Conservation (phyloP, 2,329 filamentous ascomycete genomes). For the Dryadomyces sulphureus region DNA sequence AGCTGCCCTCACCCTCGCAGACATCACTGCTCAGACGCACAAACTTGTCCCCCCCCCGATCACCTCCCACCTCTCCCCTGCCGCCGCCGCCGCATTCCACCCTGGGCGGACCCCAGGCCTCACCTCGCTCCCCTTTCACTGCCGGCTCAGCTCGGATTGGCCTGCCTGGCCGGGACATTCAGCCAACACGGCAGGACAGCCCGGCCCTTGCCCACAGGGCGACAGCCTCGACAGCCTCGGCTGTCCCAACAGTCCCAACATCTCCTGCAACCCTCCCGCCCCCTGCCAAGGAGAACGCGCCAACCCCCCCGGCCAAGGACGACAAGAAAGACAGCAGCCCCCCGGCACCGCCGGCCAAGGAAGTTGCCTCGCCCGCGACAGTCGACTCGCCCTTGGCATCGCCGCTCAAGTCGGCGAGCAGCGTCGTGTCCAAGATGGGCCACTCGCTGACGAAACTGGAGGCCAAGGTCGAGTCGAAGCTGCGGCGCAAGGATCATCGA, state of each 20-base stretch:
- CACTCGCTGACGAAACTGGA: conserved; percentile 14
- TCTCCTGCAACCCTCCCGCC: neutral
- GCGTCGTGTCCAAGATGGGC: conserved; percentile 12
- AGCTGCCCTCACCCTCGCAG: neutral
- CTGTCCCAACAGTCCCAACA: neutral
- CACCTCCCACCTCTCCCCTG: conserved; percentile 8
- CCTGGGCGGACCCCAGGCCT: conserved; percentile 3
- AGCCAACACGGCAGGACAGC: conserved; percentile 11
- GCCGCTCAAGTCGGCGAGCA: neutral
- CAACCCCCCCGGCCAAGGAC: too few species aligned
- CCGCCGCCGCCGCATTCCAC: conserved; percentile 2
- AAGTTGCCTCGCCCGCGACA: neutral
- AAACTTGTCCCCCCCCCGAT: neutral
- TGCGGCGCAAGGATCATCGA: conserved; percentile 3
- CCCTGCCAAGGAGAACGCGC: too few species aligned
- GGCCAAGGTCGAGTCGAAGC: conserved; percentile 11
- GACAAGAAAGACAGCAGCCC: too few species aligned
- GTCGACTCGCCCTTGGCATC: neutral
- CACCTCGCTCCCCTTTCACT: conserved; percentile 1
- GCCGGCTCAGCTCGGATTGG: neutral
- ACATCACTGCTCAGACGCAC: neutral
- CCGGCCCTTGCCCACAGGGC: neutral
- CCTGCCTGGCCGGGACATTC: conserved; percentile 17
- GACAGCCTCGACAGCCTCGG: neutral
- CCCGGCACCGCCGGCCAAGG: neutral